Evolutionary conservation across 2,329 filamentous ascomycete genomes (phyloP), one percentile per base, ranked within the genome.

Genomic region (Cephalotrichum gorgonifer): DNA sequence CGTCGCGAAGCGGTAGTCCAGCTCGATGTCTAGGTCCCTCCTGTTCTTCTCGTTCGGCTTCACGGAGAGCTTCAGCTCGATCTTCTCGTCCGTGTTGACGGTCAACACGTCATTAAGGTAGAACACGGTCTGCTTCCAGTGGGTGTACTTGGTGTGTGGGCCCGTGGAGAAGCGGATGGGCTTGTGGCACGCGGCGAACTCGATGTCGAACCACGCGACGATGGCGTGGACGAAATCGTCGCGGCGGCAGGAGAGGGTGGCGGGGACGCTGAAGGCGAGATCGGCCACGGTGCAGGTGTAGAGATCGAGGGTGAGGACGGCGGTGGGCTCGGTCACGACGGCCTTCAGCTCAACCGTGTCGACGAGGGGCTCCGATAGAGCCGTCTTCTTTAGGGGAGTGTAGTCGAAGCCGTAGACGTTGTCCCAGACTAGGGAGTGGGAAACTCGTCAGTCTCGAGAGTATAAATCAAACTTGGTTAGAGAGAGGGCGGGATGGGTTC

Each of bases 61-160:
- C 72, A 91, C 94, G 54, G 81, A 76, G 38, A 98, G 72, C 28
- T 76, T 73, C 60, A 88, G 87, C 52, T 73, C 70, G 52, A 98
- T 76, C 60, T 79, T 75, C 74, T 98, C 93, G 50, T 85, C 88
- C 62, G 88, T 78, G 67, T 95, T 85, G 33, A 95, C 89, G 17
- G 90, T 97, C 55, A 98, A 73, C 30, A 95, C 87, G 58, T 98
- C 90, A 61, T 86, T 81, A 54, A 98, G 76, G 72, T 98, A 98
- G 73, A 98, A 97, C 54, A 98, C 93, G 12, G 93, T 98, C 75
- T 98, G 93, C 75, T 98, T 98, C 93, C 93, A 98, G 78, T 98
- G 93, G 17, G 93, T 98, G 73, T 97, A 97, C 73, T 96, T 97
- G 59, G 91, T 94, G 71, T 97, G 93, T 26, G 93, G 93, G 22